Evolutionary conservation across 768 basidiomycete genomes (phyloP).

Genomic region (Termitomyces sp.): DNA sequence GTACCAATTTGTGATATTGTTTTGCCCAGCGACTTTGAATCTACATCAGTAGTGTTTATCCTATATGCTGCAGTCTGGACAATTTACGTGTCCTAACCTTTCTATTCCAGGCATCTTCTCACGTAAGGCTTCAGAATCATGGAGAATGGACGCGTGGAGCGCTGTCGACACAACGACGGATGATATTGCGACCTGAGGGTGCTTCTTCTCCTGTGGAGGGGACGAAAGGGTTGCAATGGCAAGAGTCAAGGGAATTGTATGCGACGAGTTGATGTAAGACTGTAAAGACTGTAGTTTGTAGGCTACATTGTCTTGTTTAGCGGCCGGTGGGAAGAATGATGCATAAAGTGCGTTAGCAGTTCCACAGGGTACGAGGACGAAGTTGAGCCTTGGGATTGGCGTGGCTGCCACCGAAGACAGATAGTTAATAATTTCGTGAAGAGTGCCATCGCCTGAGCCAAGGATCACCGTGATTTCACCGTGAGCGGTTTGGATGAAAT

Average conservation of each 20-base stretch:
- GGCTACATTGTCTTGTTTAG: constrained; percentile 22
- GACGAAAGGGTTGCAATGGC: constrained; percentile 48
- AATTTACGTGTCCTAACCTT: constrained; percentile 26
- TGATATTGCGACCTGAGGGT: constrained; percentile 38
- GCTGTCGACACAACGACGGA: constrained; percentile 84
- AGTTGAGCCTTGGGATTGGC: constrained; percentile 29
- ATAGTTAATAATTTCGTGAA: constrained; percentile 82
- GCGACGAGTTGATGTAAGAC: constrained; percentile 42
- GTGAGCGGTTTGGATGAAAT: constrained; percentile 34
- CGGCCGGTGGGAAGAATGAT: constrained; percentile 62
- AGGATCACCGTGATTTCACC: constrained; percentile 51
- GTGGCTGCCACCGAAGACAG: constrained; percentile 32
- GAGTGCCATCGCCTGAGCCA: constrained; percentile 88
- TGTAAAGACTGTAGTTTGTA: constrained; percentile 58
- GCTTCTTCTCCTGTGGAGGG: constrained; percentile 25
- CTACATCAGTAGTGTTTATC: constrained; percentile 28
- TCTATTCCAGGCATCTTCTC: constrained; percentile 71
- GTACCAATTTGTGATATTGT: constrained; percentile 77
- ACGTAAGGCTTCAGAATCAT: constrained; percentile 77
- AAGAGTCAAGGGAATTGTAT: constrained; percentile 46
- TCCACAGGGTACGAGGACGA: constrained; percentile 70
- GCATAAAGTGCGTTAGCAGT: constrained; percentile 94
- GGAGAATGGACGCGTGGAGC: constrained; percentile 82
- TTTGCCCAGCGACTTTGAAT: constrained; percentile 81
- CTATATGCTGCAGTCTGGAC: not conserved